These are phyloP conservation scores for Lactarius indigo DNA, from an alignment of 768 basidiomycete species.

Conservation along the genomic window DNA sequence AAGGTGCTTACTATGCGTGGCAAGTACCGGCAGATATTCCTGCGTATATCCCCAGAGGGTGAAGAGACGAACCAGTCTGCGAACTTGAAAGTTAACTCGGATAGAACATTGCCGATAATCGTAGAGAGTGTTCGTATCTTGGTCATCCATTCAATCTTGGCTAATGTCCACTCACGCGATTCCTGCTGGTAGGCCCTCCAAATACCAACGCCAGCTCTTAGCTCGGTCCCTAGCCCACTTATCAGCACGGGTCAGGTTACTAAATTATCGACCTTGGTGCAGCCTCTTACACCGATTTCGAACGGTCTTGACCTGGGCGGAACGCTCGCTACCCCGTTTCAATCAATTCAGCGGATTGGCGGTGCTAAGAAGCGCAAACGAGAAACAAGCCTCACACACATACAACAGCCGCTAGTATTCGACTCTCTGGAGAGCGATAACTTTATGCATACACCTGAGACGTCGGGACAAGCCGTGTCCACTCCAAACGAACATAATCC, in stretches of 20 bases:
- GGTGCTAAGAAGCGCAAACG: slow-evolving; percentile 17
- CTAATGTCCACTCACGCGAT: not conserved
- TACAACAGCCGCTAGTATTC: not conserved
- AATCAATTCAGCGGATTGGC: not conserved
- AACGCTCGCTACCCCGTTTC: not conserved
- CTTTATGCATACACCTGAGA: not conserved
- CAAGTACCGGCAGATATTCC: slow-evolving; percentile 22
- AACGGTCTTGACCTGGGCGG: slow-evolving; percentile 2
- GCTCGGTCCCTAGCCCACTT: not conserved
- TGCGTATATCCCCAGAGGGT: slow-evolving; percentile 20
- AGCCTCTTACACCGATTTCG: slow-evolving; percentile 20
- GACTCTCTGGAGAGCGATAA: not conserved
- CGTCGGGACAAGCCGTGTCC: not conserved
- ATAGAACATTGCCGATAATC: slow-evolving; percentile 17
- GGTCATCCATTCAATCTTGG: not conserved
- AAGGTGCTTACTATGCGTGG: slow-evolving; percentile 24
- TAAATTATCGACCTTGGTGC: not conserved
- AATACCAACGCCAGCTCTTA: not conserved
- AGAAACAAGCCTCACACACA: not conserved
- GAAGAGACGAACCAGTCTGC: slow-evolving; percentile 21
- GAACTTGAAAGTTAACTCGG: slow-evolving; percentile 13
- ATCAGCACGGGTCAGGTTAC: not conserved
- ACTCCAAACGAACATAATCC: not conserved
- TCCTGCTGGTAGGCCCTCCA: not conserved
- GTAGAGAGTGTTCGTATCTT: slow-evolving; percentile 19